Evolutionary conservation across 192 early-diverging fungal species (phyloP), one percentile per base, ranked within the genome.

Genomic region (Umbelopsis vinacea): DNA sequence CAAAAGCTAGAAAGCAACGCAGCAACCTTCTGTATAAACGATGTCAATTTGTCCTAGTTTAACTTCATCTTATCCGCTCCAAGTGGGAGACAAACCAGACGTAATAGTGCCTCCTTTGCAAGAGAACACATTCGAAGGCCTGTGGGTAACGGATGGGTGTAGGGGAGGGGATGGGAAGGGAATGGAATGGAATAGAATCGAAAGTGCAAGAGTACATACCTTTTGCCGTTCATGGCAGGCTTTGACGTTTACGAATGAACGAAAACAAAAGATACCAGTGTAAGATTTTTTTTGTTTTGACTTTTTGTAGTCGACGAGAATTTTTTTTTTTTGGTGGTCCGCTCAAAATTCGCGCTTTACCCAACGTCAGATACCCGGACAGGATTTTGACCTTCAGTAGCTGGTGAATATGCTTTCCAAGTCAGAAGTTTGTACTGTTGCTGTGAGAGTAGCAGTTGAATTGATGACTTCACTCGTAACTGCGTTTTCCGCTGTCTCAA

Each of bases 21-120:
- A 63, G 48, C 57, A 63, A 17, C 29, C 33, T 63, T 63, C 57
- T 63, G 57, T 63, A 63, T 63, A 63, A 63, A 63, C 24, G 57
- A 63, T 63, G 57, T 63, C 57, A 63, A 63, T 50, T 43, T 63
- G 57, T 63, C 57, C 57, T 63, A 63, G 57, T 63, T 63, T 55
- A 19, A 63, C 57, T 63, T 63, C 57, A 63, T 63, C 57, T 63
- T 63, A 63, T 63, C 57, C 57, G 57, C 57, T 63, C 57, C 57
- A 63, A 63, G 33, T 26, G 35, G 57, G 57, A 63, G 57, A 63
- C 57, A 29, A 63, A 26, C 57, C 57, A 63, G 57, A 63, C 57
- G 57, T 63, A 63, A 63, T 37, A 37, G 57, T 17, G 57, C 57
- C 57, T 63, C 57, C 57, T 63, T 63, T 63, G 26, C 57, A 63